A percentile compares a stretch with the other conserved stretches of the same genome.
phyloP scores from a whole-genome alignment of 352 stramenopile species.

The Phytophthora cryptogea region DNA sequence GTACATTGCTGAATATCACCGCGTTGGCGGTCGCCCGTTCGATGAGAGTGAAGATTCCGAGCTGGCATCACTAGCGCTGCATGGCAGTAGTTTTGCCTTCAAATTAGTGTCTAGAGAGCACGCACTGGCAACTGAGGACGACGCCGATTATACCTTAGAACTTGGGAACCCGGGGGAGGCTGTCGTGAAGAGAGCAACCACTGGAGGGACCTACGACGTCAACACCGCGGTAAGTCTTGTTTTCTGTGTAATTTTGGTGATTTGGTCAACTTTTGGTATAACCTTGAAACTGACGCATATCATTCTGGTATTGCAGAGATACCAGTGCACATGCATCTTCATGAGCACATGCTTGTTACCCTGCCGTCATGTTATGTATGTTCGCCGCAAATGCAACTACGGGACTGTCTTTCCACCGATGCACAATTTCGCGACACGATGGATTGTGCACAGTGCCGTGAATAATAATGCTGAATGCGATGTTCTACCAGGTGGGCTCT shows the following conservation, averaged over 20 bases:
- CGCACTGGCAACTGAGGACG: background rate
- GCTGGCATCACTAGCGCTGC: background rate
- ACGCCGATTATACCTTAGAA: background rate
- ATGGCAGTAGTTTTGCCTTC: background rate
- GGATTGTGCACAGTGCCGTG: background rate
- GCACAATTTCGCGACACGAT: background rate
- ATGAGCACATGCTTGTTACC: background rate
- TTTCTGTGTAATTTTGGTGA: background rate
- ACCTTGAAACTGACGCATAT: too few species aligned
- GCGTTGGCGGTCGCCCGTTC: background rate
- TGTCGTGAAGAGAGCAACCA: background rate
- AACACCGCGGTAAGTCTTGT: background rate
- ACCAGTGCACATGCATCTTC: too few species aligned
- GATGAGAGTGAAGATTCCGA: background rate
- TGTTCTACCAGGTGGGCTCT: background rate
- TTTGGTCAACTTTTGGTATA: background rate
- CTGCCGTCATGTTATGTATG: constrained; percentile 13
- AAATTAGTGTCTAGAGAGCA: background rate
- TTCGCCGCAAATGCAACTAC: constrained; percentile 1
- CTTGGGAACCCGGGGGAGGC: background rate
- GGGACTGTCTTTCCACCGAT: constrained; percentile 13
- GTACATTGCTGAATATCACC: background rate
- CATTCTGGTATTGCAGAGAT: too few species aligned
- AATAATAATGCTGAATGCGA: constrained; percentile 10
- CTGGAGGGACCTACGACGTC: background rate